A percentile compares a stretch with the other conserved stretches of the same genome.
Evolutionary conservation across 305 asterid species (phyloP).

Genomic region (Solanum hybrid): DNA sequence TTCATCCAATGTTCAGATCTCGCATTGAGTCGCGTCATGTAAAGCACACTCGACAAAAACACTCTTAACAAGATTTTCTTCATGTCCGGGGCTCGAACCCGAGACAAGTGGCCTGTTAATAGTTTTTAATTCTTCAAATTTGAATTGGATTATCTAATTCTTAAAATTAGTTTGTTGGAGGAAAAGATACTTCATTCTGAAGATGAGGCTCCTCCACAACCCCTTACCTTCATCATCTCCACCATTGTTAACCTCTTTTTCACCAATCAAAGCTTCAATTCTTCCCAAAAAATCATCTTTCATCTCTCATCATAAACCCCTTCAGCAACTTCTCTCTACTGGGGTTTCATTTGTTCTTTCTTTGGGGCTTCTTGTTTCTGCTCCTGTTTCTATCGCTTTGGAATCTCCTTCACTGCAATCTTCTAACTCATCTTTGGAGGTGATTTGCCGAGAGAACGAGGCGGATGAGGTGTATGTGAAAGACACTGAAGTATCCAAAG

Average conservation of each 20-base stretch:
- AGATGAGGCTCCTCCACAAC: not conserved
- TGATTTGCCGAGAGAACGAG: constrained; percentile 42
- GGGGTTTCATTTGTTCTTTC: constrained; percentile 54
- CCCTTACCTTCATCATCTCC: not conserved
- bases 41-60: fast-evolving
- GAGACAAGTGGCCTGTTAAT: not conserved
- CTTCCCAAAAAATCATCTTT: not conserved
- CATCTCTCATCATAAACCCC: not conserved
- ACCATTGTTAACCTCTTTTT: not conserved
- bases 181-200: not conserved
- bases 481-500: constrained; percentile 6
- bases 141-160: not conserved
- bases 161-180: not conserved
- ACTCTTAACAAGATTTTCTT: fast-evolving
- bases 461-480: constrained; percentile 15
- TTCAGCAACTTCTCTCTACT: constrained; percentile 16
- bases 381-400: constrained; percentile 34
- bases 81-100: fast-evolving
- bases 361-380: constrained; percentile 42
- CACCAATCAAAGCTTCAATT: not conserved
- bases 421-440: constrained; percentile 9
- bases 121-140: not conserved
- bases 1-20: too few relatives aligned
- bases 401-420: constrained; percentile 15
- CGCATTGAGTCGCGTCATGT: too few relatives aligned